These are phyloP conservation scores for Kluyveromyces starmeri DNA, from an alignment of 805 yeast genomes.

Conservation along the genomic window DNA sequence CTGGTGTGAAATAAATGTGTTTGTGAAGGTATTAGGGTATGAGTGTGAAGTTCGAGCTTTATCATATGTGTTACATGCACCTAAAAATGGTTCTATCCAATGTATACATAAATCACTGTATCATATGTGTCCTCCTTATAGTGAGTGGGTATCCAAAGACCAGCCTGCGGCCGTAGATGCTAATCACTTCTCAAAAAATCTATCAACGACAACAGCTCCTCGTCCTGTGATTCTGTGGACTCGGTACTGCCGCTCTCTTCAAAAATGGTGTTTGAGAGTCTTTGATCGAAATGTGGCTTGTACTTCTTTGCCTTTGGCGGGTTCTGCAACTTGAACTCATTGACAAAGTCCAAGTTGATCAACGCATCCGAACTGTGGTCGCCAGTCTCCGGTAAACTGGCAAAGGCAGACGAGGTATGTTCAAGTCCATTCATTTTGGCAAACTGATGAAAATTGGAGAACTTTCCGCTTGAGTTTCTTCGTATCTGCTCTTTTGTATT, in stretches of 20 bases:
- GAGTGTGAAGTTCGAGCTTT: too few relatives aligned
- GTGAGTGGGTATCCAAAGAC: too few relatives aligned
- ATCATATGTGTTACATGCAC: too few relatives aligned
- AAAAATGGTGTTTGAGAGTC: not conserved
- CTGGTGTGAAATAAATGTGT: too few relatives aligned
- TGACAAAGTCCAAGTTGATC: constrained; percentile 13
- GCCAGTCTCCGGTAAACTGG: constrained; percentile 17
- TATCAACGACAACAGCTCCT: constrained; percentile 1
- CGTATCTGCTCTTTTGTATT: constrained; percentile 24
- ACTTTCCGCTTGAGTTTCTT: constrained; percentile 19
- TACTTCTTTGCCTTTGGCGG: not conserved
- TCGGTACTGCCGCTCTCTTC: constrained; percentile 1
- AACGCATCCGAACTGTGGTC: constrained; percentile 11
- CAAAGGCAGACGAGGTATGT: constrained; percentile 16
- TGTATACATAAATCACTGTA: too few relatives aligned
- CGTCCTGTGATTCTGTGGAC: not conserved
- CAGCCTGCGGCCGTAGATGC: too few relatives aligned
- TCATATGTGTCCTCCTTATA: too few relatives aligned
- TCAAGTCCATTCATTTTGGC: constrained; percentile 13
- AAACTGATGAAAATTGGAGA: constrained; percentile 15
- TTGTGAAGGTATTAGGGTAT: too few relatives aligned
- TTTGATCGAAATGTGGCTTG: not conserved
- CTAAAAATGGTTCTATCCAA: too few relatives aligned
- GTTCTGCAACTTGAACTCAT: not conserved
- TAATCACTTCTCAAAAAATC: constrained; percentile 1